Conservation (phyloP, 2,329 filamentous ascomycete genomes). For the Cryphonectria naterciae region DNA sequence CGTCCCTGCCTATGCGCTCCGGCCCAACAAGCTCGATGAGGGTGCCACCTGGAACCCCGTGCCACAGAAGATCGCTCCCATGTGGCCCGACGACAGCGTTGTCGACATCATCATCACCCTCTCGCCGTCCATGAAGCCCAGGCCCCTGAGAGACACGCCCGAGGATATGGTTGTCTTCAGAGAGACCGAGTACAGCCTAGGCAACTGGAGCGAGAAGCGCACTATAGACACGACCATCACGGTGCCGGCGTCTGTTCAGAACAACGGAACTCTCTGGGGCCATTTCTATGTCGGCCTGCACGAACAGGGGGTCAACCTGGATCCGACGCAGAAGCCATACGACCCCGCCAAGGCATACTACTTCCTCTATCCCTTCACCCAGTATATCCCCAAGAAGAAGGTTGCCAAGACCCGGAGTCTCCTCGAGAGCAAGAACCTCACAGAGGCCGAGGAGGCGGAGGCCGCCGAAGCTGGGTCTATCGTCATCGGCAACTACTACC, state of each 20-base stretch:
- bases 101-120: slow-evolving; percentile 87
- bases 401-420: slow-evolving; percentile 84
- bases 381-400: slow-evolving; percentile 92
- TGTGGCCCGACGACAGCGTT: slow-evolving; percentile 80
- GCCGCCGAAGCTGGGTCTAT: slow-evolving; percentile 64
- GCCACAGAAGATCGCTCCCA: slow-evolving; percentile 76
- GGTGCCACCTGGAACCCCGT: slow-evolving; percentile 66
- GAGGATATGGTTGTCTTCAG: slow-evolving; percentile 73
- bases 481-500: slow-evolving; percentile 80
- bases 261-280: slow-evolving; percentile 92
- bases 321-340: slow-evolving; percentile 74
- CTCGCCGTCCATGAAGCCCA: slow-evolving; percentile 72
- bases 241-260: slow-evolving; percentile 79
- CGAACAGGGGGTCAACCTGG: slow-evolving; percentile 66
- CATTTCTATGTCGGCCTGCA: slow-evolving; percentile 87
- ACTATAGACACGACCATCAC: slow-evolving; percentile 76
- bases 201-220: slow-evolving; percentile 78
- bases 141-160: slow-evolving; percentile 67
- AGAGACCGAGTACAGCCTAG: slow-evolving; percentile 79
- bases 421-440: slow-evolving; percentile 58
- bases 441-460: slow-evolving; percentile 55
- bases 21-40: slow-evolving; percentile 63
- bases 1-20: slow-evolving; percentile 67
- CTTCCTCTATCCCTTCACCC: slow-evolving; percentile 83
- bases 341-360: slow-evolving; percentile 78